Conservation (phyloP, 768 basidiomycete species). For the Coprinopsis marcescibilis region DNA sequence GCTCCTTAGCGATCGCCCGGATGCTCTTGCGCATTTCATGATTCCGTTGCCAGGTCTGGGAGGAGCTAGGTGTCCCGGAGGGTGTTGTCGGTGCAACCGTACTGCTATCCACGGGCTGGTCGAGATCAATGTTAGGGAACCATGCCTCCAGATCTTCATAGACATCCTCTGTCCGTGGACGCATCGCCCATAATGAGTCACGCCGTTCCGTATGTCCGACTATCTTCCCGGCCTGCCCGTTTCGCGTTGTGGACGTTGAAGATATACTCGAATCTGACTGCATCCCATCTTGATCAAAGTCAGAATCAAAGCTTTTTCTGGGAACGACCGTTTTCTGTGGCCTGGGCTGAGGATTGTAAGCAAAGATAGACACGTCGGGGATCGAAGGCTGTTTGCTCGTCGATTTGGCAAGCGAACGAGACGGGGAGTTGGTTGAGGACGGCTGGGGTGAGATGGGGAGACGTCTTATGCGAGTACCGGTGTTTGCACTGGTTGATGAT, state of each 20-base stretch:
- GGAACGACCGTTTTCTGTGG: not conserved
- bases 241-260: not conserved
- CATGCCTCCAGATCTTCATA: constrained; percentile 75
- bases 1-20: constrained; percentile 73
- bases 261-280: not conserved
- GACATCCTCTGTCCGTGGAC: constrained; percentile 74
- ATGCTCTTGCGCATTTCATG: constrained; percentile 71
- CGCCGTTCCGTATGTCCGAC: not conserved
- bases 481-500: not conserved
- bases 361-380: constrained; percentile 8
- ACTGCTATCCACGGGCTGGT: constrained; percentile 71
- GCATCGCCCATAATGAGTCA: constrained; percentile 29
- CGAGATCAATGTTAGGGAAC: constrained; percentile 87
- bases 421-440: not conserved
- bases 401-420: not conserved
- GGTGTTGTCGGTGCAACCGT: constrained; percentile 17
- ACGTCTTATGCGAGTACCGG: not conserved
- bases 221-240: not conserved
- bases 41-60: too few species aligned
- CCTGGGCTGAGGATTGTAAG: constrained; percentile 1
- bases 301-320: not conserved
- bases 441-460: constrained; percentile 1
- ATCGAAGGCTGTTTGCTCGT: constrained; percentile 9
- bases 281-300: not conserved
- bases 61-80: too few species aligned